Evolutionary conservation across 441 rosid genomes (phyloP).

Genomic region (Capsella rubella): DNA sequence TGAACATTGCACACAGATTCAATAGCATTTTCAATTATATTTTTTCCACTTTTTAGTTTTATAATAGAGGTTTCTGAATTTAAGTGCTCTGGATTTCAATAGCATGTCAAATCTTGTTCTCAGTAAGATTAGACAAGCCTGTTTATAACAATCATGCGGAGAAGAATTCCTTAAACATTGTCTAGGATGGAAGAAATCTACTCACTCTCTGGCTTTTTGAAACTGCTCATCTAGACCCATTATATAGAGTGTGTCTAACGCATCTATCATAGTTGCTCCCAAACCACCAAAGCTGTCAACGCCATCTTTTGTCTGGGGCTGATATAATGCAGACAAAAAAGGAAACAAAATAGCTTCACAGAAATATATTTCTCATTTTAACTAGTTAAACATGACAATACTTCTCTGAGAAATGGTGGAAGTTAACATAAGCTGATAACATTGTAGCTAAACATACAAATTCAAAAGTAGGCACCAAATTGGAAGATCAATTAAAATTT

Average conservation of each 20-base stretch:
- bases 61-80: not conserved
- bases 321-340: conserved; percentile 21
- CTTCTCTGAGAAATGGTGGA: not conserved
- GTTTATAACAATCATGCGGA: conserved; percentile 5
- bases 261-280: conserved; percentile 92
- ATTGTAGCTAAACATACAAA: conserved; percentile 12
- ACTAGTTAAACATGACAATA: conserved; percentile 13
- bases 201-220: conserved; percentile 95
- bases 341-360: conserved; percentile 9
- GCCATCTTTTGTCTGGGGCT: conserved; percentile 94
- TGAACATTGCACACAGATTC: conserved; percentile 13
- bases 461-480: not conserved
- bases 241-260: conserved; percentile 91
- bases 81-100: not conserved
- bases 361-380: conserved; percentile 3
- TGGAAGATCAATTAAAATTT: not conserved
- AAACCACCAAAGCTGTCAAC: conserved; percentile 96
- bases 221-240: conserved; percentile 96
- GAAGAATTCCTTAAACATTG: not conserved
- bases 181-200: conserved; percentile 29
- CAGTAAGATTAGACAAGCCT: not conserved
- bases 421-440: conserved; percentile 8
- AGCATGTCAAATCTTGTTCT: not conserved
- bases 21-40: not conserved
- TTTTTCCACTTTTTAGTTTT: not conserved